These are phyloP conservation scores for Botrytis galanthina DNA, from an alignment of 2,329 filamentous ascomycete genomes.

Conservation along the genomic window DNA sequence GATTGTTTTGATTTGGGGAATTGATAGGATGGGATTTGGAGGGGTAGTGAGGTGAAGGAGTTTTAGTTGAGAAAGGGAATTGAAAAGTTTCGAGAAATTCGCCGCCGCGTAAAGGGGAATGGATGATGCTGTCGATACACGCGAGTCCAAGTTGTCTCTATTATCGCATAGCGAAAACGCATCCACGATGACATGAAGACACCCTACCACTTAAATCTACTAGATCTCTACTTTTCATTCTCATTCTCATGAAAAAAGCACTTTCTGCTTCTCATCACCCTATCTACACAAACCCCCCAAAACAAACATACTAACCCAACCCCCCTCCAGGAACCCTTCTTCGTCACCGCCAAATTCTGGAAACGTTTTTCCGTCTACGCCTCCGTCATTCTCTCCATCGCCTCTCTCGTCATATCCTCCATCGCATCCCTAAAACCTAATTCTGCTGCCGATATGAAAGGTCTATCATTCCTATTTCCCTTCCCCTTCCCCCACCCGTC, in stretches of 20 bases:
- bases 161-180: accelerated
- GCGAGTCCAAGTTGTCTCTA: not conserved
- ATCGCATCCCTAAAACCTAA: slow-evolving; percentile 23
- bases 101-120: too few species aligned
- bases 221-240: too few species aligned
- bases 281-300: not conserved
- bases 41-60: not conserved
- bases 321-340: slow-evolving; percentile 22
- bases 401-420: slow-evolving; percentile 27
- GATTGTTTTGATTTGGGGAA: not conserved
- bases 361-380: slow-evolving; percentile 32
- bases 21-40: not conserved
- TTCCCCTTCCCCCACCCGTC: too few species aligned
- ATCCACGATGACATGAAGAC: not conserved
- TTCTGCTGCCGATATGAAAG: slow-evolving; percentile 17
- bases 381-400: slow-evolving; percentile 28
- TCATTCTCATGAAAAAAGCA: too few species aligned
- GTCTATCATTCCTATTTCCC: slow-evolving; percentile 5
- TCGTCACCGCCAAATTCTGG: slow-evolving; percentile 30
- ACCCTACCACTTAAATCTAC: not conserved
- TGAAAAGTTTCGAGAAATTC: not conserved
- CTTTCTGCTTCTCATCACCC: not conserved
- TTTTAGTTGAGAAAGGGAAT: accelerated
- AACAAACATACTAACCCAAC: not conserved
- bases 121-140: not conserved